These are phyloP conservation scores for Globisporangium abappressorium DNA, from an alignment of 352 stramenopile species.

Conservation along the genomic window DNA sequence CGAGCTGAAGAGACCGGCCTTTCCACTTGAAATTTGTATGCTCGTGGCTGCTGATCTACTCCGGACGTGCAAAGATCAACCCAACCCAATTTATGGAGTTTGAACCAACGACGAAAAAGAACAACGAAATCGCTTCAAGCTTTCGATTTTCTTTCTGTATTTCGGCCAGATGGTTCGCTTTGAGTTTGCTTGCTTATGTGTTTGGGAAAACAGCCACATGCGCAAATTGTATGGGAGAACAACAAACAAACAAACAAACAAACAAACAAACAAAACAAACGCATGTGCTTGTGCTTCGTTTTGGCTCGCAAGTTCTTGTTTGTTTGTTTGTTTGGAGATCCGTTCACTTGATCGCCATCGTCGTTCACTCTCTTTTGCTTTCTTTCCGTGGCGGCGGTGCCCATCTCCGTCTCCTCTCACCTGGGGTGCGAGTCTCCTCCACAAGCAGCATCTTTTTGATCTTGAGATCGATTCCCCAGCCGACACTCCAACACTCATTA, in stretches of 20 bases:
- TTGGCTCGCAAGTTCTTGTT: background rate
- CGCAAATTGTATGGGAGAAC: background rate
- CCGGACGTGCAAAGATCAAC: background rate
- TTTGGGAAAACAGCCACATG: background rate
- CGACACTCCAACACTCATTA: slow-evolving; percentile 9
- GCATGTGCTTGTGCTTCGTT: background rate
- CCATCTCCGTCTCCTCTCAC: slow-evolving; percentile 12
- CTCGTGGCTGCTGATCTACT: slow-evolving; percentile 8
- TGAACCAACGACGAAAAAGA: background rate
- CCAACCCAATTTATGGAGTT: background rate
- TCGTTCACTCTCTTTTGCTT: background rate
- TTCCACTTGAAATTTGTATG: slow-evolving; percentile 2
- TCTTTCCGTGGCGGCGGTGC: background rate
- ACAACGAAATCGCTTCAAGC: slow-evolving; percentile 5
- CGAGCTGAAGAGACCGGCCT: background rate
- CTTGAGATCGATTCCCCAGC: background rate
- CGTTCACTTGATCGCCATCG: slow-evolving; percentile 3
- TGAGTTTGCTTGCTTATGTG: background rate
- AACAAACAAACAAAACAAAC: background rate
- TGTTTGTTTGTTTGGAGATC: background rate
- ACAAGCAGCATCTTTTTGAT: slow-evolving; percentile 6
- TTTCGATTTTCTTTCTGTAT: slow-evolving; percentile 2
- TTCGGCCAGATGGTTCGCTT: background rate
- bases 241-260: background rate
- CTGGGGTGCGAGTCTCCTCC: slow-evolving; percentile 4